Conservation (phyloP, 495 filamentous ascomycete genomes). For the Penicillium pancosmium region DNA sequence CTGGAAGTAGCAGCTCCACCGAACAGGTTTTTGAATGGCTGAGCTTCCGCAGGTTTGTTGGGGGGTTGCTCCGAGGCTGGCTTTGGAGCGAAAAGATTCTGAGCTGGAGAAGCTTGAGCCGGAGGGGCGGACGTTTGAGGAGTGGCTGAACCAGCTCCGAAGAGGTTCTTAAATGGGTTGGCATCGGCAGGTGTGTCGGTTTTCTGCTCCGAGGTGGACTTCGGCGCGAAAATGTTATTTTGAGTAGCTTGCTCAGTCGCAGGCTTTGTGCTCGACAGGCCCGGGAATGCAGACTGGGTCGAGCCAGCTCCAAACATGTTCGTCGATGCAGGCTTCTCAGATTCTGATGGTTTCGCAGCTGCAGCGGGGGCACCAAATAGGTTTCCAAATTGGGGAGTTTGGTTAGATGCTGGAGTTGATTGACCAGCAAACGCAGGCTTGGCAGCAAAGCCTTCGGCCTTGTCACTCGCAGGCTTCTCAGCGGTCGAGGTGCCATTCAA, state of each 20-base stretch:
- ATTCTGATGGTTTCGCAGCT: neutral
- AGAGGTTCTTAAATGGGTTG: constrained; percentile 12
- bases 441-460: constrained; percentile 14
- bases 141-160: neutral
- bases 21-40: neutral
- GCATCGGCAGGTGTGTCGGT: neutral
- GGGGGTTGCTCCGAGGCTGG: neutral
- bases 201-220: neutral
- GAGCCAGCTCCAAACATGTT: constrained; percentile 1
- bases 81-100: constrained; percentile 14
- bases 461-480: constrained; percentile 14
- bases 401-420: neutral
- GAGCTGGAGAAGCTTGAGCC: neutral
- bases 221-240: constrained; percentile 14
- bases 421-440: constrained; percentile 18
- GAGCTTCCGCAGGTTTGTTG: neutral
- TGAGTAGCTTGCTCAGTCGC: constrained; percentile 6
- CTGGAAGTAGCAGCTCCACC: neutral
- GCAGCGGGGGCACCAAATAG: constrained; percentile 12
- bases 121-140: neutral
- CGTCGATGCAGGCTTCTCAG: neutral
- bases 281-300: neutral
- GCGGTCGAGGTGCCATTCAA: constrained; percentile 10
- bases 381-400: constrained; percentile 8
- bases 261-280: neutral